Evolutionary conservation across 129 eudicot species (phyloP).

Genomic region (Tagetes erecta): DNA sequence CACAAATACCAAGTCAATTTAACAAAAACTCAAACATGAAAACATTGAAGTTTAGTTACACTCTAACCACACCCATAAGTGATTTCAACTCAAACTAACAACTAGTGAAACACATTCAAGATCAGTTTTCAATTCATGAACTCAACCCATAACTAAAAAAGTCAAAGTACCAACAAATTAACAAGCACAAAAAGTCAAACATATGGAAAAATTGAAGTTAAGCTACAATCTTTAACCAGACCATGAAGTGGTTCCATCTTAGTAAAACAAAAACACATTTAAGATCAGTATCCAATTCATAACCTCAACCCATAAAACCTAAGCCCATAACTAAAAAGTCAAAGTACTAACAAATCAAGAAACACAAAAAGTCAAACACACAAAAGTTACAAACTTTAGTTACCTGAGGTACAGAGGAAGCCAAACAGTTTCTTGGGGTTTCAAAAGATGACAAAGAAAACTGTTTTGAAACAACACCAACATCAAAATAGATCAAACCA

Average conservation of each 20-base stretch:
- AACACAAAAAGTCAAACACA: constrained; percentile 17
- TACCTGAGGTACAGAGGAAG: constrained; percentile 56
- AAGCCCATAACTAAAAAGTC: constrained; percentile 16
- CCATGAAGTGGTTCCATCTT: not conserved
- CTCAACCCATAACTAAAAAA: not conserved
- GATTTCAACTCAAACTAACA: constrained; percentile 4
- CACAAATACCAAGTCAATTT: constrained; percentile 9
- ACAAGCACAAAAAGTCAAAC: constrained; percentile 20
- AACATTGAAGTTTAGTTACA: constrained; percentile 14
- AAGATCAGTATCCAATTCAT: constrained; percentile 5
- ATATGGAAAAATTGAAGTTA: not conserved
- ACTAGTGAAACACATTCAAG: constrained; percentile 14
- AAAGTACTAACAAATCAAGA: constrained; percentile 18
- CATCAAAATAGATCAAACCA: constrained; percentile 84
- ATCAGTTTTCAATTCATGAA: constrained; percentile 8
- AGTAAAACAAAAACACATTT: not conserved
- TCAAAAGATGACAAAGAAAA: constrained; percentile 75
- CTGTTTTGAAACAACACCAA: constrained; percentile 84
- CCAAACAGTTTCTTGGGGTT: constrained; percentile 71
- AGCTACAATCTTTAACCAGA: constrained; percentile 15
- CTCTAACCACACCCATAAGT: constrained; percentile 1
- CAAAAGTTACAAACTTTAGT: not conserved
- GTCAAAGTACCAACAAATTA: no score
- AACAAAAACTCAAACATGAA: constrained; percentile 15
- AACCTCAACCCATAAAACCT: constrained; percentile 16